Base-by-base conservation (phyloP, 768 basidiomycete species). In the Pleurotus eryngii region DNA sequence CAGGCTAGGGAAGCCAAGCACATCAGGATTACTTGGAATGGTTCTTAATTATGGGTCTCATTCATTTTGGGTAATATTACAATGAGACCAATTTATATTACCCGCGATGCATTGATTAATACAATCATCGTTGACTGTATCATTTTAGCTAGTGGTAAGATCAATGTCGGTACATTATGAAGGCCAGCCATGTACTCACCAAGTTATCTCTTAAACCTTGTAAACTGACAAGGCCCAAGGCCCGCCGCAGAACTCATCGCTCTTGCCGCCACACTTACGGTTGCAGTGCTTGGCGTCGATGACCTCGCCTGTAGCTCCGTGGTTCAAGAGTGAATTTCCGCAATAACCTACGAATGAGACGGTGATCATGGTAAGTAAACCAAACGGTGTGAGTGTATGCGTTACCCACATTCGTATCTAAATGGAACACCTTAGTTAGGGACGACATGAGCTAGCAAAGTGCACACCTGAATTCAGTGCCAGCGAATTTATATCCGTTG, bases 291-390 rank as follows among this genome's bases (percentile, higher is more conserved):
- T 58, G 1, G 62, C 43, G 5, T 62, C 42, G 18, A 59, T 62
- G 18, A 57, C 38, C 3, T 47, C 17, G 1, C 67, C 67, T 17
- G 64, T 61, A 17, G 68, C 67, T 9, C 68, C 65, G 42, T 68
- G 68, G 37, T 64, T 63, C 12, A 60, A 61, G 11, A 68, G 35
- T 3, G 60, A 56, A 43, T 67, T 59, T 9, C 67, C 67, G 47
- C 68, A 70, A 53, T 64, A 68, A 56, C 68, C 65, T 68, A 59
- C n/a, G 24, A 51, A 17, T 17, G 38, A 54, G 11, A 12, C 24
- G 22, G 20, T 54, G 15, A 26, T 26, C 24, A 26, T 26, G 5
- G 5, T 26, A 26, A 42, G 39, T 26, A 54, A 7, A 38, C 42
- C 18, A 5, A 12, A 14, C 7, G 5, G 37, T n/a, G 9, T 4